Evolutionary conservation across 2,329 filamentous ascomycete species (phyloP).

Genomic region (Venturiaceae sp.): DNA sequence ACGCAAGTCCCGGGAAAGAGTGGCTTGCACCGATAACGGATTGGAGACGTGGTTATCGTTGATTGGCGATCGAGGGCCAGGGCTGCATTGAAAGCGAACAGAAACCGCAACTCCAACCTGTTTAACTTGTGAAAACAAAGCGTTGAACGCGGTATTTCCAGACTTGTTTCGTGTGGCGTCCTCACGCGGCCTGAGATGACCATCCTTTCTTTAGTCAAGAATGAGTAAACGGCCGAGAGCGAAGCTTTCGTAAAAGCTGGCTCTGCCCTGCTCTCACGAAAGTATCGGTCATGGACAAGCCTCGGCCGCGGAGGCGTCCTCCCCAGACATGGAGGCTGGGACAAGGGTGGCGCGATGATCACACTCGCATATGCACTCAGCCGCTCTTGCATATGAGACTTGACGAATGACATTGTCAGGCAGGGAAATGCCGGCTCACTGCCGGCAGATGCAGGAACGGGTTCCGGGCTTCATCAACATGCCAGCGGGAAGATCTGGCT

Average conservation of each 20-base stretch:
- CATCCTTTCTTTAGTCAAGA: background rate
- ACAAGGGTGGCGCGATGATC: background rate
- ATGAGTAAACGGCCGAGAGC: background rate
- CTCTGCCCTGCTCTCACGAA: background rate
- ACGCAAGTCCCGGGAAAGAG: background rate
- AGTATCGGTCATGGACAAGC: background rate
- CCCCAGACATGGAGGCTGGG: background rate
- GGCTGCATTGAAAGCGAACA: background rate
- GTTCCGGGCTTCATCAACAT: background rate
- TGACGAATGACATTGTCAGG: background rate
- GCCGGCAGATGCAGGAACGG: constrained; percentile 1
- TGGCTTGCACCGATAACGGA: background rate
- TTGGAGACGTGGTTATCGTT: background rate
- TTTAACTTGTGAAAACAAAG: background rate
- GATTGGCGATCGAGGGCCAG: background rate
- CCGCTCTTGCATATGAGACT: background rate
- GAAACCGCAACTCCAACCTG: background rate
- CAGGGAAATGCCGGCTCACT: background rate
- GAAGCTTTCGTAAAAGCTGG: background rate
- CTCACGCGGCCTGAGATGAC: background rate
- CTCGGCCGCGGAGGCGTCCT: background rate
- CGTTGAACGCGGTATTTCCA: background rate
- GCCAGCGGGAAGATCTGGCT: constrained; percentile 1
- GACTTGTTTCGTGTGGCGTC: background rate
- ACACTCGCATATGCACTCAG: background rate